Base-by-base conservation (phyloP, 371 early-diverging fungal species). In the Nematocida homosporus region DNA sequence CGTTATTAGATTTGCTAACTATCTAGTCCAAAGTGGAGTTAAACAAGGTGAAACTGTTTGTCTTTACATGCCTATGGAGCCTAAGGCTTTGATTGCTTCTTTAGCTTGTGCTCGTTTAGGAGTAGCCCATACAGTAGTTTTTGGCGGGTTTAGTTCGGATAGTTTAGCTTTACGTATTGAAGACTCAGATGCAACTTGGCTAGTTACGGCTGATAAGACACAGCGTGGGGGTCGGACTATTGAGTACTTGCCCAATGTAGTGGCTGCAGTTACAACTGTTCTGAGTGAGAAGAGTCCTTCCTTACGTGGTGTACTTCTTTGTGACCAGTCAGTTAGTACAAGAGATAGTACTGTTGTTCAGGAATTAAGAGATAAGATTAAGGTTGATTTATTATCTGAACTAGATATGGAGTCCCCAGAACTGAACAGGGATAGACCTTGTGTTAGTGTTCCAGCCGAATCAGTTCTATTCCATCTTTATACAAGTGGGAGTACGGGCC, bases 51-150 rank as follows among this genome's bases (percentile, higher is more conserved):
- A 93, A 79, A 88, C 88, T 2, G 93, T 95, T 27, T 87, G 91
- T 40, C 89, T 94, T 72, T 95, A 95, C 82, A 90, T 95, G 92
- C 92, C 94, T 29, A 94, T 93, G 93, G 88, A 91, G 40, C 93
- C 94, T 13, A 90, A 93, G 81, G 91, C 95, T 1, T 87, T 90
- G 1, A 88, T 90, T 63, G 88, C 91, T 0, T 88, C 92, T 86
- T 86, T 96, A 40, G 94, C 95, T 18, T 93, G 93, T 83, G 90
- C 93, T 2, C 87, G 94, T 48, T 84, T 95, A 23, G 97, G 95
- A 25, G 87, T 90, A 10, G 83, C 92, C 30, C 95, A 93, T 72
- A 92, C 90, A 32, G 93, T 93, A 25, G 92, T 93, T 37, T 93
- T 94, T 6, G 92, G 93, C 13, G 97, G 95, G 37, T 93, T 91